Percentiles rank a stretch among this genome's conserved stretches.
Evolutionary conservation across 1,284 basidiomycete genomes (phyloP).

Genomic region (Ustilago loliicola): DNA sequence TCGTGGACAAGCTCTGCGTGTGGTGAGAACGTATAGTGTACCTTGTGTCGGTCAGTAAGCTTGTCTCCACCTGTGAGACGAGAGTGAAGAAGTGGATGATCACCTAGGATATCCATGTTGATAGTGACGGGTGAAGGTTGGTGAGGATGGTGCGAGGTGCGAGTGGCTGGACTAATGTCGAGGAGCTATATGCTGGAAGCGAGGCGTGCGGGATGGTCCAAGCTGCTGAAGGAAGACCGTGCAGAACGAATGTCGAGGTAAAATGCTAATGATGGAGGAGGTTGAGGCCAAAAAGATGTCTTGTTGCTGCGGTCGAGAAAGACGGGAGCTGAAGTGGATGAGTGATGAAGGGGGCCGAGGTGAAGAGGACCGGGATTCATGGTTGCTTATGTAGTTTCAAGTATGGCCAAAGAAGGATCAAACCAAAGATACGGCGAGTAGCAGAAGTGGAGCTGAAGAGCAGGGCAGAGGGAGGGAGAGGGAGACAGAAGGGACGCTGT

Average conservation of each 20-base stretch:
- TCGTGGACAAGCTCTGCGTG: constrained; percentile 60
- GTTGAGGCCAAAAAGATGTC: not conserved
- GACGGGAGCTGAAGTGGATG: not conserved
- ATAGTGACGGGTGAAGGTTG: not conserved
- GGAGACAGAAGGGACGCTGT: not conserved
- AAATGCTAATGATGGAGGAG: not conserved
- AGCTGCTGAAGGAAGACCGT: not conserved
- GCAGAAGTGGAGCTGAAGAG: not conserved
- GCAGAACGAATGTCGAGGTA: not conserved
- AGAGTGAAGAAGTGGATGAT: constrained; percentile 3
- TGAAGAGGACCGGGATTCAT: constrained; percentile 2
- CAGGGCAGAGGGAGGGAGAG: not conserved
- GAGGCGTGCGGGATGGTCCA: not conserved
- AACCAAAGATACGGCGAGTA: not conserved
- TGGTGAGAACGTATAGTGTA: not conserved
- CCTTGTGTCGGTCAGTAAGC: not conserved
- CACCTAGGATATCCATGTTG: constrained; percentile 59
- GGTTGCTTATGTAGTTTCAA: not conserved
- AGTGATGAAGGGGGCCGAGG: not conserved
- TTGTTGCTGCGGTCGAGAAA: not conserved
- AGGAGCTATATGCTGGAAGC: not conserved
- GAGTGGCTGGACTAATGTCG: not conserved
- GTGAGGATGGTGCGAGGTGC: not conserved
- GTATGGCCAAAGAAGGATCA: not conserved
- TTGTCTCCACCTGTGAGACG: not conserved